Conservation (phyloP, 306 rosid genomes). For the Mucuna pruriens region DNA sequence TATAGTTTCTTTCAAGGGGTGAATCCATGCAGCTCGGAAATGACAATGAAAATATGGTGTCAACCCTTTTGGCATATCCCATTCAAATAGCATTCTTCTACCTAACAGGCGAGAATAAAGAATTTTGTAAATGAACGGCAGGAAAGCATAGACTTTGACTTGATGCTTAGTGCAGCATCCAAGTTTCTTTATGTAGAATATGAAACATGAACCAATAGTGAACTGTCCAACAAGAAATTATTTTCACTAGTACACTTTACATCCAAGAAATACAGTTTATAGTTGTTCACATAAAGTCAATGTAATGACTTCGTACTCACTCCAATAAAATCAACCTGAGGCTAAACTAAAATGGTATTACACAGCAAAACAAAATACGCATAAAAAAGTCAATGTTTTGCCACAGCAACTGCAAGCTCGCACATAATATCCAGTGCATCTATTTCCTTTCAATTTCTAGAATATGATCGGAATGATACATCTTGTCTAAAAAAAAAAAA, state of each 20-base stretch:
- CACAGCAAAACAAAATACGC: background rate
- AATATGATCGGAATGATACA: background rate
- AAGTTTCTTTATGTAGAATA: background rate
- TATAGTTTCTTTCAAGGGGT: too few species aligned
- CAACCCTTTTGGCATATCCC: background rate
- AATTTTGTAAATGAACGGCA: too few species aligned
- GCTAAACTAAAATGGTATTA: background rate
- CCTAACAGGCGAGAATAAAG: too few species aligned
- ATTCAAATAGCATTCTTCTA: background rate
- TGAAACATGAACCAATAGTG: background rate
- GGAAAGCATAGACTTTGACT: background rate
- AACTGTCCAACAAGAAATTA: background rate
- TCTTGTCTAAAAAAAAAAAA: background rate
- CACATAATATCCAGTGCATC: background rate
- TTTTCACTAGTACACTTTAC: background rate
- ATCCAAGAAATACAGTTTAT: background rate
- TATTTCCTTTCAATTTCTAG: background rate
- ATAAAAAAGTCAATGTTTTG: background rate
- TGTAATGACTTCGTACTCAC: background rate
- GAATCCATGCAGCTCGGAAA: too few species aligned
- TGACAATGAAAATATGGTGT: too few species aligned
- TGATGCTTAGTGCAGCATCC: background rate
- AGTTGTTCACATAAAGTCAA: background rate
- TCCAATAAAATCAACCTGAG: background rate
- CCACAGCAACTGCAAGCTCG: constrained; percentile 19